These are phyloP conservation scores for Amylostereum chailletii DNA, from an alignment of 1,284 basidiomycete genomes.

Conservation along the genomic window DNA sequence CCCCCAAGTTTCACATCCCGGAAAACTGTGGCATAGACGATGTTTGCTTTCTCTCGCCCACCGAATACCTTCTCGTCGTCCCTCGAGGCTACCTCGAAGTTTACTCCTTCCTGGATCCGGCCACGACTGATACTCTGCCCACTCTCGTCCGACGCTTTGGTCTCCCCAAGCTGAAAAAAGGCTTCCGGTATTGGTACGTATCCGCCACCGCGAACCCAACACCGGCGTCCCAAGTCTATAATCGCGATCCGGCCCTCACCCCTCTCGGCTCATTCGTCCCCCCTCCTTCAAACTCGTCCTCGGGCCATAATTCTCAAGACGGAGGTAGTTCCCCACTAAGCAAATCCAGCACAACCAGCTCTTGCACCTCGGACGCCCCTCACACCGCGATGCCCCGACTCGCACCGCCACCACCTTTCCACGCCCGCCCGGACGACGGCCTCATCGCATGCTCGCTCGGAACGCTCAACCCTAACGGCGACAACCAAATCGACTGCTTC, in stretches of 20 bases:
- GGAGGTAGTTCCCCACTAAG: too few species aligned
- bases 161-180: slow-evolving; percentile 31
- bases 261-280: neutral
- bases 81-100: slow-evolving; percentile 37
- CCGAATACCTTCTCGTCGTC: slow-evolving; percentile 34
- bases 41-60: slow-evolving; percentile 36
- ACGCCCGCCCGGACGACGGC: slow-evolving; percentile 33
- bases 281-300: too few species aligned
- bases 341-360: neutral
- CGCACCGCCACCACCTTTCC: slow-evolving; percentile 24
- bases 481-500: slow-evolving; percentile 25
- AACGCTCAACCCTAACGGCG: slow-evolving; percentile 20
- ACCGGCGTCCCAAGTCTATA: neutral
- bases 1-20: too few species aligned
- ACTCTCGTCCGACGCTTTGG: slow-evolving; percentile 26
- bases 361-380: neutral
- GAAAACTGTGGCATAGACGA: slow-evolving; percentile 31
- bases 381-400: neutral
- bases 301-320: too few species aligned
- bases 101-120: slow-evolving; percentile 33
- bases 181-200: slow-evolving; percentile 36
- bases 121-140: slow-evolving; percentile 19
- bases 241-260: neutral
- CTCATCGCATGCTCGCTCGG: slow-evolving; percentile 39
- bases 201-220: slow-evolving; percentile 8